Conservation (phyloP, 208 protist genomes). For the Leishmania martiniquensis region DNA sequence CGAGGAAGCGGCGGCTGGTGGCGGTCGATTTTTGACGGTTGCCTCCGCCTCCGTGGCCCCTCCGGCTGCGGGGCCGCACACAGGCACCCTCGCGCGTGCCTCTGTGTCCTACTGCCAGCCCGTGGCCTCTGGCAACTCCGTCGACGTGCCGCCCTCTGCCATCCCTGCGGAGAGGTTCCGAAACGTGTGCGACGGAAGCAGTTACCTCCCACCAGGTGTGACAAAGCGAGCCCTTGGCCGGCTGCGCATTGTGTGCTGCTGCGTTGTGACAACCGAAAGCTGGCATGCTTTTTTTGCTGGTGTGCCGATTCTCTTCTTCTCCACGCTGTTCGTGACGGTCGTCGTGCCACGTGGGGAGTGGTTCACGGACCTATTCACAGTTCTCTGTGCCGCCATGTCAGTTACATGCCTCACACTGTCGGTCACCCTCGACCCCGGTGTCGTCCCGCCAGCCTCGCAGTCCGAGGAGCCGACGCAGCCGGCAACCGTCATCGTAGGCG, state of each 20-base stretch:
- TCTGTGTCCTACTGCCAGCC: not conserved
- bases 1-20: not conserved
- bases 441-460: constrained; percentile 58
- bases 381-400: constrained; percentile 34
- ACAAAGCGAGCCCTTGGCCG: constrained; percentile 59
- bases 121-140: not conserved
- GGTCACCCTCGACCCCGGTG: constrained; percentile 71
- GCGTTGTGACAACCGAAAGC: constrained; percentile 44
- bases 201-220: constrained; percentile 20
- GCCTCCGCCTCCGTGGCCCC: not conserved
- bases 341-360: constrained; percentile 60
- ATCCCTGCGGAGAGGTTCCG: constrained; percentile 15
- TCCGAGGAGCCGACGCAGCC: constrained; percentile 12
- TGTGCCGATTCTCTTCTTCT: constrained; percentile 37
- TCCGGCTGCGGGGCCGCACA: not conserved
- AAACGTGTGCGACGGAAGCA: constrained; percentile 13
- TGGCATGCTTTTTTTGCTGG: constrained; percentile 48
- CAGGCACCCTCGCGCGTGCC: not conserved
- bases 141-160: constrained; percentile 21
- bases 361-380: constrained; percentile 50
- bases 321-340: constrained; percentile 42
- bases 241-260: constrained; percentile 44
- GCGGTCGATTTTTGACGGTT: not conserved
- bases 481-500: constrained; percentile 38
- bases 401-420: constrained; percentile 55